Evolutionary conservation across 2,329 filamentous ascomycete species (phyloP).

Genomic region (Sporothrix pallida): DNA sequence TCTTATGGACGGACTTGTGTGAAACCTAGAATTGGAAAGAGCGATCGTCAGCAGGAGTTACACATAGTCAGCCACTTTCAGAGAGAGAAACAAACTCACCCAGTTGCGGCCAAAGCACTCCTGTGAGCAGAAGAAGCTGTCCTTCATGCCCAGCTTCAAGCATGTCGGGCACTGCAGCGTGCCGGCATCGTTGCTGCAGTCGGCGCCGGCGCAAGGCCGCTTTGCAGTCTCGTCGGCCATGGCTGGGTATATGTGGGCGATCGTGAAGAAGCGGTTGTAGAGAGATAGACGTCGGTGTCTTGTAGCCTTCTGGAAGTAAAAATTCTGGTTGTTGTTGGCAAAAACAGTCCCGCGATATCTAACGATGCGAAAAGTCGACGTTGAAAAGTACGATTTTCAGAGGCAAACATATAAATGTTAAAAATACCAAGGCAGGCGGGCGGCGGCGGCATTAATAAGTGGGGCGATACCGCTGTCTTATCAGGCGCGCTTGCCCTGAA

Average conservation of each 20-base stretch:
- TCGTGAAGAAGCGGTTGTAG: not conserved
- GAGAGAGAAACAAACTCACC: constrained; percentile 58
- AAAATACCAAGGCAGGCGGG: not conserved
- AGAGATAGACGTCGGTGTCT: not conserved
- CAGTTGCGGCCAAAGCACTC: constrained; percentile 99
- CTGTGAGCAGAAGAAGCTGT: constrained; percentile 96
- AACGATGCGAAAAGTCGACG: constrained; percentile 2
- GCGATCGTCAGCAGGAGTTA: not conserved
- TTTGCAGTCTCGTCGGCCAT: constrained; percentile 55
- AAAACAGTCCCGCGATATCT: not conserved
- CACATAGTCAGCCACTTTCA: not conserved
- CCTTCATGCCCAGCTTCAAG: constrained; percentile 82
- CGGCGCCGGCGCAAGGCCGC: constrained; percentile 77
- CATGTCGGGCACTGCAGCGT: constrained; percentile 93
- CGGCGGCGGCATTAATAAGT: constrained; percentile 26
- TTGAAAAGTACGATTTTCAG: constrained; percentile 14
- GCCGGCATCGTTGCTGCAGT: constrained; percentile 86
- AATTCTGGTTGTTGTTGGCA: too few relatives aligned
- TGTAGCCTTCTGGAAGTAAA: not conserved
- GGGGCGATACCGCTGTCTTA: not conserved
- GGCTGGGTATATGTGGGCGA: constrained; percentile 37
- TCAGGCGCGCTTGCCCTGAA: not conserved
- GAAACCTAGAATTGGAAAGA: constrained; percentile 60
- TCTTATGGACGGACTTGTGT: constrained; percentile 86
- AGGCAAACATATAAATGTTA: not conserved